phyloP scores from a whole-genome alignment of 108 stramenopile species.

The Cyclotella kingstonii region DNA sequence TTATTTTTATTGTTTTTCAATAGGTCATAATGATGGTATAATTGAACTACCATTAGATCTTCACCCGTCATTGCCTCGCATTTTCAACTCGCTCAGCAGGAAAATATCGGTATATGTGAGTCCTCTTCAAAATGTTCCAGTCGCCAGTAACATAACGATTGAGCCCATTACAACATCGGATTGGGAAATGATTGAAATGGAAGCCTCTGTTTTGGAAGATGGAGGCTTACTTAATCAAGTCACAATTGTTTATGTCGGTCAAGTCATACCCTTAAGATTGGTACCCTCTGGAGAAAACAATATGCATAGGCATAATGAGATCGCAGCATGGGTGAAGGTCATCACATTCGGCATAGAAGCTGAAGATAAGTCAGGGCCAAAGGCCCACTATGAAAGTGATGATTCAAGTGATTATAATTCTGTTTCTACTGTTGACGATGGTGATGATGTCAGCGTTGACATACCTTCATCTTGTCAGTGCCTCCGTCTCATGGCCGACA shows the following conservation, averaged over 20 bases:
- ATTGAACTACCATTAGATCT: slow-evolving; percentile 42
- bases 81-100: slow-evolving; percentile 25
- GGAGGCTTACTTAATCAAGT: slow-evolving; percentile 70
- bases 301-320: slow-evolving; percentile 13
- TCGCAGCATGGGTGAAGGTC: slow-evolving; percentile 46
- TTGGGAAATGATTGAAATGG: slow-evolving; percentile 77
- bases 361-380: neutral
- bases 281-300: slow-evolving; percentile 4
- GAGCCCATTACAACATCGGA: slow-evolving; percentile 67
- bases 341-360: slow-evolving; percentile 20
- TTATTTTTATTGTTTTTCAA: no score
- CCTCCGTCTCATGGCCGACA: slow-evolving; percentile 60
- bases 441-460: slow-evolving; percentile 5
- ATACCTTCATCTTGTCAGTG: slow-evolving; percentile 2
- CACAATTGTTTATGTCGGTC: slow-evolving; percentile 59
- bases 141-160: slow-evolving; percentile 46
- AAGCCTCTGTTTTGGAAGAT: slow-evolving; percentile 57
- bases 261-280: slow-evolving; percentile 49
- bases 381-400: slow-evolving; percentile 13
- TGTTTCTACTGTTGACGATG: slow-evolving; percentile 8
- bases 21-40: slow-evolving; percentile 21
- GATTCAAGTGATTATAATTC: slow-evolving; percentile 28
- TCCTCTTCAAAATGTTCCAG: slow-evolving; percentile 36
- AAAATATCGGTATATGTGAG: slow-evolving; percentile 40
- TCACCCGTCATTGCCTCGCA: slow-evolving; percentile 28